Evolutionary conservation across 768 basidiomycete genomes (phyloP).

Genomic region (Auriscalpium orientale): DNA sequence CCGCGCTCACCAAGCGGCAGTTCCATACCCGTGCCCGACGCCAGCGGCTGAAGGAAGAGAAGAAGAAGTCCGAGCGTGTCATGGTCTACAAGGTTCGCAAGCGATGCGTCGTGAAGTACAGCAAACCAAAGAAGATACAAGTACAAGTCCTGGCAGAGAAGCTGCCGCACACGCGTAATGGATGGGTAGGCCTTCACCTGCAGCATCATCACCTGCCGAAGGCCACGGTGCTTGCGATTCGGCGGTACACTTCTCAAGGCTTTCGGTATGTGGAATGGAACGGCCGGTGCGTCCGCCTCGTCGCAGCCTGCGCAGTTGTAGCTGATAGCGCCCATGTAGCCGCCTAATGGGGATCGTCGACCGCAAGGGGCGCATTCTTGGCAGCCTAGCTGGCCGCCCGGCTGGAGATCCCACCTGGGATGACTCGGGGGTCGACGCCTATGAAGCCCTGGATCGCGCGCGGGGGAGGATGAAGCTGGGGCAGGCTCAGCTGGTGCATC

Average conservation of each 20-base stretch:
- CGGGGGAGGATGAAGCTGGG: neutral
- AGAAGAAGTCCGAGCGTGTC: neutral
- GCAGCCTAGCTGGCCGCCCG: neutral
- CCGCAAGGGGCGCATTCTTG: neutral
- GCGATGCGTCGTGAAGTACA: neutral
- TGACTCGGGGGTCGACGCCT: neutral
- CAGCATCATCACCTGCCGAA: neutral
- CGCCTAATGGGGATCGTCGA: neutral
- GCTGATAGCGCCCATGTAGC: neutral
- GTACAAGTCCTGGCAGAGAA: neutral
- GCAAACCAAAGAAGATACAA: neutral
- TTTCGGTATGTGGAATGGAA: neutral
- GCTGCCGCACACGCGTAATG: neutral
- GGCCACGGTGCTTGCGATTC: neutral
- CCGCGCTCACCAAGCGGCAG: neutral
- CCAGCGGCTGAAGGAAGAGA: neutral
- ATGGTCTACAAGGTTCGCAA: neutral
- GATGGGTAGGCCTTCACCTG: neutral
- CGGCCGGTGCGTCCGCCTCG: neutral
- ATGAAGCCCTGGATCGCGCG: neutral
- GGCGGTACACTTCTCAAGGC: neutral
- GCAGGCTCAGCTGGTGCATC: neutral
- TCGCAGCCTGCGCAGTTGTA: neutral
- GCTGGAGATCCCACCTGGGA: neutral
- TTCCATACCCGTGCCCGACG: neutral